Conservation (phyloP, 2,329 filamentous ascomycete species). For the Conoideocrella luteorostrata region DNA sequence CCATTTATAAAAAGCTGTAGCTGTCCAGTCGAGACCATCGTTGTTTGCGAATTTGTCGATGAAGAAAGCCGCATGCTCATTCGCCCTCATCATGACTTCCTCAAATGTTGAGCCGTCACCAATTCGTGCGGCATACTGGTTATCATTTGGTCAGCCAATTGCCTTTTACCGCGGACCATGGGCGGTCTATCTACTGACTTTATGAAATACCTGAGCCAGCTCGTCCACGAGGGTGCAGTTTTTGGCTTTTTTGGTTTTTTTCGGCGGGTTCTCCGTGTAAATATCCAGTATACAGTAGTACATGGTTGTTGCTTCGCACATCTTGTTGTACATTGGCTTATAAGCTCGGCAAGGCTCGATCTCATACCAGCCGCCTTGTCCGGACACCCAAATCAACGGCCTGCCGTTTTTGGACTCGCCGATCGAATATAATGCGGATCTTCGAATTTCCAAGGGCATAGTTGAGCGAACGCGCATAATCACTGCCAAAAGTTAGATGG, state of each 20-base stretch:
- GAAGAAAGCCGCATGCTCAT: constrained; percentile 45
- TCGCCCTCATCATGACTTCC: constrained; percentile 41
- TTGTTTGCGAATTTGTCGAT: constrained; percentile 44
- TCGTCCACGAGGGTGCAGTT: constrained; percentile 24
- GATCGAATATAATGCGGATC: constrained; percentile 45
- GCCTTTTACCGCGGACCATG: too few relatives aligned
- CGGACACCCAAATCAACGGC: constrained; percentile 56
- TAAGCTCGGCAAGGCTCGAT: constrained; percentile 55
- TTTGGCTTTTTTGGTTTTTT: constrained; percentile 21
- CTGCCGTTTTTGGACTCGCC: constrained; percentile 42
- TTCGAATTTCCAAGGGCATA: constrained; percentile 46
- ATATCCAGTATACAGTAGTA: constrained; percentile 57
- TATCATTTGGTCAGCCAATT: neutral
- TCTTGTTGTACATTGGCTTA: constrained; percentile 47
- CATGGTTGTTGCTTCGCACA: constrained; percentile 56
- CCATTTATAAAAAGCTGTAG: constrained; percentile 44
- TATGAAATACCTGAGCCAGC: constrained; percentile 25
- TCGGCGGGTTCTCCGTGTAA: constrained; percentile 34
- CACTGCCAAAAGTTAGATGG: constrained; percentile 19
- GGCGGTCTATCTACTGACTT: too few relatives aligned
- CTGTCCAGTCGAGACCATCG: constrained; percentile 31
- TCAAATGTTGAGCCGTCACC: constrained; percentile 47
- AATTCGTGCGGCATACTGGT: constrained; percentile 42
- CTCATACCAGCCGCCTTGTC: constrained; percentile 60
- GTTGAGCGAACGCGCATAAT: constrained; percentile 25